Percentiles rank a stretch among this genome's conserved stretches.
Evolutionary conservation across 371 early-diverging fungal species (phyloP).

Genomic region (Haplosporangium sp.): DNA sequence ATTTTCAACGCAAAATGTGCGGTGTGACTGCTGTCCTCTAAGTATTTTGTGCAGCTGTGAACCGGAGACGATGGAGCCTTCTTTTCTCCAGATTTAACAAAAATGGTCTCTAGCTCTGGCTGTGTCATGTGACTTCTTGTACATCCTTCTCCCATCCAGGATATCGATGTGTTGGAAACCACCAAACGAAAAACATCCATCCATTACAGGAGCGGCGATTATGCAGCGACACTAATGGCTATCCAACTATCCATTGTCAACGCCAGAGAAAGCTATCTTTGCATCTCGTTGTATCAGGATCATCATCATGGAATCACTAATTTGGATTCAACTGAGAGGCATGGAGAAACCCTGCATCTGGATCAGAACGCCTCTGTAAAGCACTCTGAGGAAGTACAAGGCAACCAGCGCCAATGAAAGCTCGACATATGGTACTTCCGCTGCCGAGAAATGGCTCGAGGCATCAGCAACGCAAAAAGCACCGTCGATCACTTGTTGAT

Average conservation of each 20-base stretch:
- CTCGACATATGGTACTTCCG: no score
- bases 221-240: background rate
- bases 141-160: background rate
- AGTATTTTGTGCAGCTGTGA: constrained; percentile 23
- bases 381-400: background rate
- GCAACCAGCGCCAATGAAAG: no score
- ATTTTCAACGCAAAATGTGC: background rate
- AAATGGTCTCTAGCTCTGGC: constrained; percentile 41
- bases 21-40: constrained; percentile 14
- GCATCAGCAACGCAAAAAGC: background rate
- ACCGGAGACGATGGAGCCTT: constrained; percentile 25
- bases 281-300: background rate
- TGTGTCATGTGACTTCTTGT: constrained; percentile 35
- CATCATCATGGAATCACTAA: background rate
- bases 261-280: background rate
- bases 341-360: constrained; percentile 12
- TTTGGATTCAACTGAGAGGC: background rate
- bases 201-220: background rate
- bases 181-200: constrained; percentile 4
- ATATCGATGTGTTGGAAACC: background rate
- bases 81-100: constrained; percentile 36
- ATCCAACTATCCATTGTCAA: constrained; percentile 4
- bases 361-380: background rate
- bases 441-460: background rate
- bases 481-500: no score